Base-by-base conservation (phyloP, 176 grass and related monocot genomes). In the Musa itinerans region DNA sequence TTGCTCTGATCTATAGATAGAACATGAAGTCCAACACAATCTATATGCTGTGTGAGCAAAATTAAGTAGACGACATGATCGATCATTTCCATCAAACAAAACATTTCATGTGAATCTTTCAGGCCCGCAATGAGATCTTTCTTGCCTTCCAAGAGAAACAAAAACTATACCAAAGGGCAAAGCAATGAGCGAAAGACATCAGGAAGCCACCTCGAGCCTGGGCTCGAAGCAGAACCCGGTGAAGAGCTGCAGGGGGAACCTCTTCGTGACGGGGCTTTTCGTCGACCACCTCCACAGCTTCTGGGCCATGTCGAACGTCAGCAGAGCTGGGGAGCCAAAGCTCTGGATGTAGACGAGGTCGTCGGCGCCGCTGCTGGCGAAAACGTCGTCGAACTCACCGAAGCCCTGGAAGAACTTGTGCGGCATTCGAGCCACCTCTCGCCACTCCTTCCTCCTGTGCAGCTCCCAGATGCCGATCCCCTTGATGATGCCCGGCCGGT, bases 401-500 rank as follows among this genome's bases (percentile, higher is more conserved):
- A 96, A 96, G 74, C 92, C 89, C 67, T 96, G 92, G 68, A 96
- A 96, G 76, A 87, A 96, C 74, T 83, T 96, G 68, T 85, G 86
- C 74, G 92, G 92, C 92, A 96, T 96, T 61, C 82, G 77, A 81
- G 89, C 84, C 75, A 96, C 80, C 57, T 92, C 89, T 51, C 53
- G 73, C 92, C 92, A 96, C 52, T 80, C 84, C 74, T 89, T 65
- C 9, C 25, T 87, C 43, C 81, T 83, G 58, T 65, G 72, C 73
- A 96, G 81, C 56, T 96, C 92, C 92, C 92, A 96, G 53, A 96
- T 85, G 4, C 89, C 92, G 68, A 96, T 92, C 71, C 92, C 92
- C 86, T 92, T 96, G 58, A 96, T 91, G 81, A 96, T 86, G 52
- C 84, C 92, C 13, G 92, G 89, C 19, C 89, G 76, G 72, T 92